Evolutionary conservation across 2,329 filamentous ascomycete genomes (phyloP).

Genomic region (Fusarium annulatum): DNA sequence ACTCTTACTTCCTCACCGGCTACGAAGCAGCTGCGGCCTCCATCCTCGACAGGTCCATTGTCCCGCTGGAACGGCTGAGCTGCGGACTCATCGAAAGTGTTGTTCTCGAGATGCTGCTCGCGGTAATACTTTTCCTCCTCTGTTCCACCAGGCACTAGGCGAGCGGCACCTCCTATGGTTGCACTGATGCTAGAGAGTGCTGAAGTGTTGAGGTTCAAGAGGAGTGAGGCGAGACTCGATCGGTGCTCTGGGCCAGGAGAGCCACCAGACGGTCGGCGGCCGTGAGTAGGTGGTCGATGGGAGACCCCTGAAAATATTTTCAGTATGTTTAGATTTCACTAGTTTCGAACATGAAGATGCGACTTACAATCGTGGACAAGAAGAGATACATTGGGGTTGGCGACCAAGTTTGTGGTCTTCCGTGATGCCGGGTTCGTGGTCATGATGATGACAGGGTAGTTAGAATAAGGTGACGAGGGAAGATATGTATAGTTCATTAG

Average conservation of each 20-base stretch:
- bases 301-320: slow-evolving; percentile 73
- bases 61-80: slow-evolving; percentile 48
- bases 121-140: slow-evolving; percentile 89
- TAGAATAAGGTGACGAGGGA: slow-evolving; percentile 75
- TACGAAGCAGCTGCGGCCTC: slow-evolving; percentile 74
- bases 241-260: slow-evolving; percentile 73
- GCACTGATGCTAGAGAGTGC: slow-evolving; percentile 89
- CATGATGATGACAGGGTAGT: slow-evolving; percentile 90
- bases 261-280: slow-evolving; percentile 67
- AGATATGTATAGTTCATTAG: slow-evolving; percentile 99
- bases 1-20: slow-evolving; percentile 87
- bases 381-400: slow-evolving; percentile 88
- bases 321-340: neutral
- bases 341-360: neutral
- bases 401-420: slow-evolving; percentile 83
- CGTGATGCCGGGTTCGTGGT: slow-evolving; percentile 84
- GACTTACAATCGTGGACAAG: slow-evolving; percentile 89
- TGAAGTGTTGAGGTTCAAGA: slow-evolving; percentile 91
- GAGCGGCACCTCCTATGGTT: slow-evolving; percentile 90
- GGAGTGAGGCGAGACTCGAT: slow-evolving; percentile 82
- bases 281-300: slow-evolving; percentile 83
- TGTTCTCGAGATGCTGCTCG: slow-evolving; percentile 87
- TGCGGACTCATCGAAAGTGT: slow-evolving; percentile 78
- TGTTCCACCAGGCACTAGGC: slow-evolving; percentile 76
- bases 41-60: slow-evolving; percentile 59